Conservation (phyloP, 768 basidiomycete genomes). For the Phylloporus rhodoxanthus region DNA sequence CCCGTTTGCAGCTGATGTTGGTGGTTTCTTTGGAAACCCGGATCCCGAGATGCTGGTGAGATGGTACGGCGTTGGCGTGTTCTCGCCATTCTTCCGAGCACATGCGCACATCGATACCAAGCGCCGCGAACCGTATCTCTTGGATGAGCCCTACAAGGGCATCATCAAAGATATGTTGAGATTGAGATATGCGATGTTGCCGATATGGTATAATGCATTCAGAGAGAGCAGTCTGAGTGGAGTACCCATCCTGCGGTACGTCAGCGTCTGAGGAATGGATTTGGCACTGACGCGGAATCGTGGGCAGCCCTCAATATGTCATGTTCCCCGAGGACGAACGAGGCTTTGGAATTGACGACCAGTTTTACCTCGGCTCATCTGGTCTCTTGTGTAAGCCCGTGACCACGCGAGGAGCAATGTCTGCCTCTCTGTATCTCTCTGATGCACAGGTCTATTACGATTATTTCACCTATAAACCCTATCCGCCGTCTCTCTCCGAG, state of each 20-base stretch:
- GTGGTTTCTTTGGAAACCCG: slow-evolving; percentile 98
- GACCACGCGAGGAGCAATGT: slow-evolving; percentile 62
- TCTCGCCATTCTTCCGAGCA: slow-evolving; percentile 97
- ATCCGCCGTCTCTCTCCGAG: slow-evolving; percentile 49
- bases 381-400: slow-evolving; percentile 92
- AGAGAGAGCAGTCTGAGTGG: slow-evolving; percentile 79
- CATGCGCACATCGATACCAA: slow-evolving; percentile 98
- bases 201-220: slow-evolving; percentile 98
- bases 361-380: slow-evolving; percentile 85
- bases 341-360: slow-evolving; percentile 89
- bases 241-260: slow-evolving; percentile 75
- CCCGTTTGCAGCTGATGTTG: slow-evolving; percentile 80
- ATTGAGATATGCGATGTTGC: slow-evolving; percentile 80
- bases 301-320: slow-evolving; percentile 84
- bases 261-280: neutral
- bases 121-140: slow-evolving; percentile 90
- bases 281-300: neutral
- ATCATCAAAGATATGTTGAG: slow-evolving; percentile 75
- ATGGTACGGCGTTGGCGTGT: slow-evolving; percentile 95
- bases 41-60: slow-evolving; percentile 90
- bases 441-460: slow-evolving; percentile 95
- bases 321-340: slow-evolving; percentile 83
- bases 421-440: slow-evolving; percentile 73
- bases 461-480: slow-evolving; percentile 70
- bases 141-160: slow-evolving; percentile 83